These are phyloP conservation scores for Tetrapyrgos nigripes DNA, from an alignment of 1,284 basidiomycete species.

Conservation along the genomic window DNA sequence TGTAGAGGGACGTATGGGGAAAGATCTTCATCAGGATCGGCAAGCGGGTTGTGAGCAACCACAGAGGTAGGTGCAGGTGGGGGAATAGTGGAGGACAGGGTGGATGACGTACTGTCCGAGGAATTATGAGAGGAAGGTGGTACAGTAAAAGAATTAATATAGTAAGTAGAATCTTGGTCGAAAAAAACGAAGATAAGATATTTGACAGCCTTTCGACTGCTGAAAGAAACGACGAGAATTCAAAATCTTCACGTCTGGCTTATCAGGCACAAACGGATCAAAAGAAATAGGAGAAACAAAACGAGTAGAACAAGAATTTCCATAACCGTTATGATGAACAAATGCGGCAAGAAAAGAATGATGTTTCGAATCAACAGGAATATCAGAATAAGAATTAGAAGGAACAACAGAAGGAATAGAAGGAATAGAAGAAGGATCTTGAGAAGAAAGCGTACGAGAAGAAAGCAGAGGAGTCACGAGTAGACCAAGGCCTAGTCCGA, in stretches of 20 bases:
- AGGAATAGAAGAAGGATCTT: background rate
- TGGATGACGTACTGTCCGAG: background rate
- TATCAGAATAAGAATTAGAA: background rate
- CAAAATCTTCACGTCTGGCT: background rate
- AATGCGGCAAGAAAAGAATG: slow-evolving; percentile 1
- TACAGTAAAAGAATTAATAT: background rate
- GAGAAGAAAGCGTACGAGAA: background rate
- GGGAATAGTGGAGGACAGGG: too few relatives aligned
- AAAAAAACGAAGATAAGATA: background rate
- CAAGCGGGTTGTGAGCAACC: background rate
- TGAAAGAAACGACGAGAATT: background rate
- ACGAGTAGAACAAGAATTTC: background rate
- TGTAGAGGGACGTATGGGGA: background rate
- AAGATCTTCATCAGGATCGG: background rate
- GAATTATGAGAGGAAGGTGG: too few relatives aligned
- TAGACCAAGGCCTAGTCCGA: slow-evolving; percentile 5
- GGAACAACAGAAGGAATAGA: background rate
- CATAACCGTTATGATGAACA: slow-evolving; percentile 3
- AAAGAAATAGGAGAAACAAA: background rate
- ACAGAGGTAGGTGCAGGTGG: background rate
- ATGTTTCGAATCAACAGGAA: background rate
- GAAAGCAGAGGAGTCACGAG: background rate
- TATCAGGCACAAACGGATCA: background rate
- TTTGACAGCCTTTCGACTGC: slow-evolving; percentile 1
- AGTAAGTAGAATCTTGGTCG: background rate